A percentile compares a stretch with the other conserved stretches of the same genome.
phyloP scores from a whole-genome alignment of 352 stramenopile species.

The Globisporangium echinulatum region DNA sequence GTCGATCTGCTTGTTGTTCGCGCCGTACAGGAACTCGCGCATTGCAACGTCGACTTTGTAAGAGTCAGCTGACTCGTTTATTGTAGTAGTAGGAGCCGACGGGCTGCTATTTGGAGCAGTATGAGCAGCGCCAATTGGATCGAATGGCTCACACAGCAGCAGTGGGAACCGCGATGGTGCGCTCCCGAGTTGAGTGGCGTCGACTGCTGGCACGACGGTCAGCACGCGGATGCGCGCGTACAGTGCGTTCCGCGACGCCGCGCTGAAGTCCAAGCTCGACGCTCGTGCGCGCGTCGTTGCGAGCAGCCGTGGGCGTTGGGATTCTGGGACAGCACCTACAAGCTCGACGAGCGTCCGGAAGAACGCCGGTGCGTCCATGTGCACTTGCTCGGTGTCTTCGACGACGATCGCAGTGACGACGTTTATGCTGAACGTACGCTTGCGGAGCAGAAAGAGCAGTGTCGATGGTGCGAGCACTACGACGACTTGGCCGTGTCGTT shows the following conservation, averaged over 20 bases:
- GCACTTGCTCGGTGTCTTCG: conserved; percentile 60
- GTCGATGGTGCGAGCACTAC: conserved; percentile 39
- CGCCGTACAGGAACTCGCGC: conserved; percentile 59
- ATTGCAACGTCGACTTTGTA: conserved; percentile 19
- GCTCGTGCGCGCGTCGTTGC: conserved; percentile 43
- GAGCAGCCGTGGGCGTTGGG: conserved; percentile 33
- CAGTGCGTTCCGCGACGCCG: conserved; percentile 34
- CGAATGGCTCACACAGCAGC: conserved; percentile 50
- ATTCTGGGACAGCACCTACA: conserved; percentile 4
- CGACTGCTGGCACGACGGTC: conserved; percentile 46
- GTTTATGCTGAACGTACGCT: conserved; percentile 14
- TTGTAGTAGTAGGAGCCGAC: too few species aligned
- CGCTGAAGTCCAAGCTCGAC: conserved; percentile 47
- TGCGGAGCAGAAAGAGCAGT: conserved; percentile 35
- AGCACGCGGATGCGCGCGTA: conserved; percentile 56
- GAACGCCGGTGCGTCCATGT: conserved; percentile 52
- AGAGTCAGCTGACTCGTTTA: too few species aligned
- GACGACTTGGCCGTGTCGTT: conserved; percentile 20
- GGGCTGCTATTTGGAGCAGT: too few species aligned
- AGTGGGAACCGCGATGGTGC: conserved; percentile 27
- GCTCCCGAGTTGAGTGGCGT: conserved; percentile 5
- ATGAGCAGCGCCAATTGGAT: not conserved
- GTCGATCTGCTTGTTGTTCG: conserved; percentile 65
- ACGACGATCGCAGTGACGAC: conserved; percentile 48
- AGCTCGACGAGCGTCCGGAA: conserved; percentile 31